Percentiles rank a stretch among this genome's conserved stretches.
phyloP scores from a whole-genome alignment of 345 rosid genomes.

The Salix caprea region DNA sequence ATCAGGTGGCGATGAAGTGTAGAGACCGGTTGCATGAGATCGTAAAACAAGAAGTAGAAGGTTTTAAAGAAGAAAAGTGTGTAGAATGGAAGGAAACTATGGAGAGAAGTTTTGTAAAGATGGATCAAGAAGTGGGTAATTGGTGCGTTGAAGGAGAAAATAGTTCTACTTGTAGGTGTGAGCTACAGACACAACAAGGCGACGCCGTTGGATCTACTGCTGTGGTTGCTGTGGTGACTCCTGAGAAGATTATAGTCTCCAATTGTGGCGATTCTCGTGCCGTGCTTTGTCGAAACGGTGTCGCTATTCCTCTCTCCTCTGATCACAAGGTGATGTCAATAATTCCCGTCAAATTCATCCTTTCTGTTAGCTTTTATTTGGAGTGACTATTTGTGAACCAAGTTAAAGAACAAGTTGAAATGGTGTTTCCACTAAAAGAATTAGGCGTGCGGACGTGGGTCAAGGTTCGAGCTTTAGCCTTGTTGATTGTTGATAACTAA shows the following conservation, averaged over 20 bases:
- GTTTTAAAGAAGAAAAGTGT: neutral
- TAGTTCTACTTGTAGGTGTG: conserved; percentile 52
- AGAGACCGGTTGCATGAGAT: conserved; percentile 59
- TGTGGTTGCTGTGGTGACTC: conserved; percentile 63
- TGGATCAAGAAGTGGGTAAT: conserved; percentile 61
- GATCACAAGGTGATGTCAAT: conserved; percentile 61
- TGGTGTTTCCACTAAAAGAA: neutral
- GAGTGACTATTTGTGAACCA: neutral
- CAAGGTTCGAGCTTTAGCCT: neutral
- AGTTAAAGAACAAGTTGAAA: neutral
- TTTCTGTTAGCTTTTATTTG: neutral
- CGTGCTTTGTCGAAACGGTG: conserved; percentile 75
- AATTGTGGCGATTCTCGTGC: conserved; percentile 93
- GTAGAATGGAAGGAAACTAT: conserved; percentile 58
- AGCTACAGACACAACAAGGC: conserved; percentile 69
- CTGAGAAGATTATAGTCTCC: conserved; percentile 59
- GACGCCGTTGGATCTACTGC: conserved; percentile 93
- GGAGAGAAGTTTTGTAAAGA: conserved; percentile 46
- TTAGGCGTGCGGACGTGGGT: neutral
- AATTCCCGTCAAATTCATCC: neutral
- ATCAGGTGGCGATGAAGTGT: conserved; percentile 64
- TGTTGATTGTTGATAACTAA: neutral
- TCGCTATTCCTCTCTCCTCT: conserved; percentile 60
- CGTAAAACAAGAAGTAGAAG: conserved; percentile 41
- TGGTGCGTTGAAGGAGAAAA: conserved; percentile 17